phyloP scores from a whole-genome alignment of 2,329 filamentous ascomycete species.

The Fusarium sp. region DNA sequence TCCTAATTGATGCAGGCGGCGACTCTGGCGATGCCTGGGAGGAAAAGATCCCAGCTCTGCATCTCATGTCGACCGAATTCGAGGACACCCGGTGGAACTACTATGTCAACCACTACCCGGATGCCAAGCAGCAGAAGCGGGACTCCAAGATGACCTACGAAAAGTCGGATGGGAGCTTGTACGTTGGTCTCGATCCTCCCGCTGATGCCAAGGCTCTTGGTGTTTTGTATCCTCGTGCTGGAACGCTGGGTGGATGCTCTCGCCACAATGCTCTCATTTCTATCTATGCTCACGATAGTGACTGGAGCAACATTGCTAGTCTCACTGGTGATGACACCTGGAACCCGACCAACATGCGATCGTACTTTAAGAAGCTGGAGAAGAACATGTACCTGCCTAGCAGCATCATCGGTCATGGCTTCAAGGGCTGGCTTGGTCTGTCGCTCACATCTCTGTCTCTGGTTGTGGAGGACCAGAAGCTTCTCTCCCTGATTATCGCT shows the following conservation, averaged over 20 bases:
- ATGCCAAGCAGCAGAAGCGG: conserved; percentile 58
- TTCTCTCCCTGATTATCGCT: conserved; percentile 43
- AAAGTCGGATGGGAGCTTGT: conserved; percentile 51
- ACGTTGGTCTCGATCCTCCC: conserved; percentile 49
- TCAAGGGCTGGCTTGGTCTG: conserved; percentile 51
- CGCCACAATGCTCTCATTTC: conserved; percentile 53
- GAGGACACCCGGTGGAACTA: conserved; percentile 64
- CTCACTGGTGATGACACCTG: conserved; percentile 58
- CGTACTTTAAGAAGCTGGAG: conserved; percentile 57
- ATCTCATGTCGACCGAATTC: conserved; percentile 43
- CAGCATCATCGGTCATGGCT: conserved; percentile 55
- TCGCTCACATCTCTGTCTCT: conserved; percentile 34
- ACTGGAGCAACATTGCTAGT: conserved; percentile 55
- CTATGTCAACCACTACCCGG: conserved; percentile 70
- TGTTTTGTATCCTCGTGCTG: conserved; percentile 58
- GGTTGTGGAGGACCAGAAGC: conserved; percentile 45
- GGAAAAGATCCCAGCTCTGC: conserved; percentile 45
- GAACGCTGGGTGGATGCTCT: conserved; percentile 56
- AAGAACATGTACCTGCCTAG: conserved; percentile 55
- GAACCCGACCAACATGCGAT: conserved; percentile 54
- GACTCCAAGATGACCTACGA: conserved; percentile 62
- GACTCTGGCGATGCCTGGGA: conserved; percentile 57
- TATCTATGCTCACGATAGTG: conserved; percentile 53
- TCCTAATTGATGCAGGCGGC: conserved; percentile 70
- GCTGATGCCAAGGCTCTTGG: conserved; percentile 53